Evolutionary conservation across 2,329 filamentous ascomycete genomes (phyloP), one percentile per base, ranked within the genome.

Genomic region (Sporothrix pseudoabietina): DNA sequence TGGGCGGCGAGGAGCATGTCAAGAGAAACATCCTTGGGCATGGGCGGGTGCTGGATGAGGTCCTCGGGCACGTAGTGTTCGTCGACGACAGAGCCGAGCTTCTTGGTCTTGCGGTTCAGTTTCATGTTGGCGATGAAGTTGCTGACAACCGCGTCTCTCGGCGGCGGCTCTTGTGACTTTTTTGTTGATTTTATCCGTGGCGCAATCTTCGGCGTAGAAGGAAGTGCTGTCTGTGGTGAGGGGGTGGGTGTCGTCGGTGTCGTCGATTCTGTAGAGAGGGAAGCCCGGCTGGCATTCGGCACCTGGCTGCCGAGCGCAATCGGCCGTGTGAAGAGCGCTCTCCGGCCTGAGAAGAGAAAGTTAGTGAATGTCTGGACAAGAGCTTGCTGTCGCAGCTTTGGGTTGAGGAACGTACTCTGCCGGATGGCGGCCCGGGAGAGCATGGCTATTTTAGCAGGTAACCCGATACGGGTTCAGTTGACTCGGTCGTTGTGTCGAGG

Each of bases 1-100:
- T 97, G 94, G 44, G 91, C 90, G 63, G 94, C 93, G 85, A 97
- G 91, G 75, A 99, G 89, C 75, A 97, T 87, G 84, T 98, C 94
- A 74, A 99, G 89, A 66, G 94, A 94, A 75, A 98, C 88, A 79
- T 98, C 92, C 80, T 91, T 86, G 32, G 94, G 91, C 54, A 83
- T 83, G 0, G 94, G 94, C 3, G 96, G 94, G 79, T 94, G 87
- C 74, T 83, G 85, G 76, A 94, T 84, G 72, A 97, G 84, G 72
- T 88, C 84, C 76, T 87, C 85, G 3, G 92, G 91, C 74, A 87
- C 81, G 82, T 95, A 94, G 74, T 87, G 85, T 57, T 84, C 83
- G 72, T 84, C 80, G 9, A 89, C 80, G 1, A 77, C 44, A 8
- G 87, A 84, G 8, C 89, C 89, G 1, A 89, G 76, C n/a, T 76